Evolutionary conservation across 495 filamentous ascomycete genomes (phyloP), one percentile per base, ranked within the genome.

Genomic region (Podospora anserina): DNA sequence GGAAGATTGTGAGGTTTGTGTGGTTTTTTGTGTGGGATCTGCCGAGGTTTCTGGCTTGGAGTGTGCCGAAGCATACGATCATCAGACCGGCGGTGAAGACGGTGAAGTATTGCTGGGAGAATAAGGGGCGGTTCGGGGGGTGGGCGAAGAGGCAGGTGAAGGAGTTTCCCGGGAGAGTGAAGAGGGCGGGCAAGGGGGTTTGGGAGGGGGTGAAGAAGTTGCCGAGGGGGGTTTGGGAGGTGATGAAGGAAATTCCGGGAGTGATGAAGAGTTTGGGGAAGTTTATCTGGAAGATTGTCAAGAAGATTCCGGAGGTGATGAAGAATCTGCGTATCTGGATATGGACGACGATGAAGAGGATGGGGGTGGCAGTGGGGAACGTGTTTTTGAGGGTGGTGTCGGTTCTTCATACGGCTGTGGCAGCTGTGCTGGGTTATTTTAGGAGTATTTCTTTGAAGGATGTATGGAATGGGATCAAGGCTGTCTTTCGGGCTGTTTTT

Each of bases 381-480:
- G 69, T 78, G 2, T 63, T 80, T 58, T 28, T 73, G 57, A 67
- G 66, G 49, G 28, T 77, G 5, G 61, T 78, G 4, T 77, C 80
- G 16, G 72, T 75, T 4, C 6, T 82, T 5, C 80, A 82, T 18
- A 82, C 81, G 5, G 70, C 73, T 4, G 57, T 79, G 4, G 63
- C 70, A 53, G 80, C 78, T 1, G 61, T 81, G 26, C 27, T 76
- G 54, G 71, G 67, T 34, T 79, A 79, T 68, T 82, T 83, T 70
- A 66, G 76, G 56, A 60, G 39, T 4, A 75, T 82, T 66, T 81
- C 79, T 19, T 70, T 82, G 55, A 72, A 70, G 63, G 77, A 82
- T 63, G 74, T 83, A 16, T 76, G 74, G 74, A 72, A 78, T 59
- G 79, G 79, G 7, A 61, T 82, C 34, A 39, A 66, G 20, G 68